Evolutionary conservation across 306 rosid genomes (phyloP).

Genomic region (Malus domestica): ASM211411v1 NC_041799.1:14877501-14878000

Average conservation of each 20-base stretch:
- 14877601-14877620: not conserved
- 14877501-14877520: not conserved
- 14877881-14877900: no score
- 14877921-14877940: no score
- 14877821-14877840: no score
- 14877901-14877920: no score
- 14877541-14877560: not conserved
- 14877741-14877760: not conserved
- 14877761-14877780: no score
- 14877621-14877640: not conserved
- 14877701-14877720: slow-evolving; percentile 6
- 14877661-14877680: not conserved
- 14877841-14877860: no score
- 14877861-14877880: no score
- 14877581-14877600: not conserved
- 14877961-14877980: no score
- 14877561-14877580: not conserved
- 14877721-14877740: not conserved
- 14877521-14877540: not conserved
- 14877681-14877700: not conserved
- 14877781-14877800: no score
- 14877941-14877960: no score
- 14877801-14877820: no score
- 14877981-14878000: no score
- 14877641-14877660: slow-evolving; percentile 10